phyloP scores from a whole-genome alignment of 805 yeast species.

The Nakazawaea wickerhamii region DNA sequence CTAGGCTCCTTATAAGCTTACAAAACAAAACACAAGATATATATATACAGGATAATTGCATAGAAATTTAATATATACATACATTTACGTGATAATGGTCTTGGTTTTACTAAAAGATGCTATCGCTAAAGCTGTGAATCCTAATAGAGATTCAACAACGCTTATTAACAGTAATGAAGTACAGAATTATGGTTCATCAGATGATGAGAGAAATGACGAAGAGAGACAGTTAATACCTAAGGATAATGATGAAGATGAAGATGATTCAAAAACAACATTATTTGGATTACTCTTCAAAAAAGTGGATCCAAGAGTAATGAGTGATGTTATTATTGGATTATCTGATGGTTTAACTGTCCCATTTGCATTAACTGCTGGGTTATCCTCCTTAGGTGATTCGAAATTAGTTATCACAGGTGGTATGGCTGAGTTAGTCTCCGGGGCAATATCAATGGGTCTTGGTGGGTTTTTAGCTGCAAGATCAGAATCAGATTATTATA shows the following conservation, averaged over 20 bases:
- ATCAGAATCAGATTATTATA: conserved; percentile 74
- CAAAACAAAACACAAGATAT: too few relatives aligned
- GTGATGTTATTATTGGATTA: conserved; percentile 88
- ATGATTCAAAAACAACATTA: not conserved
- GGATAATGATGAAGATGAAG: conserved; percentile 1
- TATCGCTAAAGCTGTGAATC: conserved; percentile 18
- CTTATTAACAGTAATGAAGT: conserved; percentile 5
- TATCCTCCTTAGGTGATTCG: conserved; percentile 84
- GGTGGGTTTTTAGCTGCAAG: conserved; percentile 96
- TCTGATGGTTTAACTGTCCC: conserved; percentile 97
- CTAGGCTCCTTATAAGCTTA: too few relatives aligned
- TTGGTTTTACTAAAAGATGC: conserved; percentile 28
- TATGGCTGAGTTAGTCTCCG: conserved; percentile 93
- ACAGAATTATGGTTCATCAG: conserved; percentile 9
- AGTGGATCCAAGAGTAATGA: conserved; percentile 88
- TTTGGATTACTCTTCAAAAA: conserved; percentile 38
- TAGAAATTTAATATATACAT: not conserved
- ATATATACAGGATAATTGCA: too few relatives aligned
- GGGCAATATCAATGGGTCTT: conserved; percentile 96
- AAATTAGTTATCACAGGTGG: conserved; percentile 96
- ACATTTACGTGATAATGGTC: conserved; percentile 20
- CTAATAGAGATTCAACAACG: not conserved
- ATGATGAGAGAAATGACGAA: conserved; percentile 8
- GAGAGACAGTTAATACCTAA: conserved; percentile 1
- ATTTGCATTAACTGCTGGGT: conserved; percentile 96